Base-by-base conservation (phyloP, 2,329 filamentous ascomycete species). In the Phoma sp. region DNA sequence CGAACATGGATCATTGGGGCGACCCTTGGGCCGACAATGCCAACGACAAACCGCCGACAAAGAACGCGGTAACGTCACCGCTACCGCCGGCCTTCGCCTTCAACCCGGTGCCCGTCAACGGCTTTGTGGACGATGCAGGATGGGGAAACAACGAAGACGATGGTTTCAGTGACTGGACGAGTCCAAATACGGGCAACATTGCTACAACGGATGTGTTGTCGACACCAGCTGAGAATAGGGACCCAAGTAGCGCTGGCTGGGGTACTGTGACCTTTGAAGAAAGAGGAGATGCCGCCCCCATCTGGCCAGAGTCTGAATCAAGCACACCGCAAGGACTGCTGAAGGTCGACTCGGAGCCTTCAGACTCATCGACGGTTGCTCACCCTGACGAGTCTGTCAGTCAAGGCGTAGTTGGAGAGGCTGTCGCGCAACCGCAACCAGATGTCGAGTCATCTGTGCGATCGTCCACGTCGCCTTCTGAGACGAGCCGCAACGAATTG, bases 1-100 rank as follows among this genome's bases (percentile, higher is more conserved):
- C 63, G 62, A 74, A 57, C 52, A 76, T 76, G 73, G 73, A 76
- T 68, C 68, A 75, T 61, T 76, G 73, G 73, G 70, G 71, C 60
- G 73, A 76, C 71, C 73, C 73, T 63, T 76, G 73, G 73, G 72
- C 72, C 57, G 71, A 74, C 61, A 66, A 73, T 66, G 58, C 60
- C 62, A 58, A 61, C 52, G 53, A 54, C 52, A 58, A 58, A 44
- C 59, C 56, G 33, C 59, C 64, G 29, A 55, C 61, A 42, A 68
- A 71, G 60, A 48, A 59, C 50, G 52, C 62, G 58, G 59, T 68
- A 58, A 59, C 57, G 23, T 64, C 62, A 40, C 59, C 61, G 38
- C 59, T 47, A 27, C 62, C 61, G 13, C 53, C 56, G 18, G 53
- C 61, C 4, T 45, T 55, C 14, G 46, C 61, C 14, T 47, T 56